These are phyloP conservation scores for Cladorrhinum sp. DNA, from an alignment of 2,329 filamentous ascomycete species.

Conservation along the genomic window DNA sequence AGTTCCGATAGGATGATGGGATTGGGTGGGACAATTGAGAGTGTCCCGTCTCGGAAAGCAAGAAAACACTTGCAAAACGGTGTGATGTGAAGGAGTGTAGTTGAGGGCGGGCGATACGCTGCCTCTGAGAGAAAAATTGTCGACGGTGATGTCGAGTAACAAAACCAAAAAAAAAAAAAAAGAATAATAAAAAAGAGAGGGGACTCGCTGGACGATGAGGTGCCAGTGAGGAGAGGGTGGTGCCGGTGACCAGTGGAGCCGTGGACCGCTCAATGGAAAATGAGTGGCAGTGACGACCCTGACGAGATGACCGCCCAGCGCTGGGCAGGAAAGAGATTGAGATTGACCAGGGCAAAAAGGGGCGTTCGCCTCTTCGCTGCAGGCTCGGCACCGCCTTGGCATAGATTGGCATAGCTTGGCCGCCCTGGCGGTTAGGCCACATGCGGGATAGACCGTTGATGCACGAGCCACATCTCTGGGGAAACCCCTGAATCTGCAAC, in stretches of 20 bases:
- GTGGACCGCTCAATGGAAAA: slow-evolving; percentile 7
- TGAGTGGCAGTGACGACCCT: not conserved
- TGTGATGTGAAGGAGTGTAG: not conserved
- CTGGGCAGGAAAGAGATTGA: not conserved
- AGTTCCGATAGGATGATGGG: not conserved
- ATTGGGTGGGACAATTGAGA: slow-evolving; percentile 8
- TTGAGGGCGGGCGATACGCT: slow-evolving; percentile 5
- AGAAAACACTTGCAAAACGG: not conserved
- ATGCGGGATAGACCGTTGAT: slow-evolving; percentile 19
- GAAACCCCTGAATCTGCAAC: slow-evolving; percentile 17
- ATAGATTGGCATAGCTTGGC: not conserved
- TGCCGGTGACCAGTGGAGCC: not conserved
- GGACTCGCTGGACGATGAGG: not conserved
- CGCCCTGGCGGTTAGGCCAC: slow-evolving; percentile 6
- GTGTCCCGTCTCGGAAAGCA: slow-evolving; percentile 10
- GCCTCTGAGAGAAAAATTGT: slow-evolving; percentile 5
- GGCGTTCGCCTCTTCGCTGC: slow-evolving; percentile 5
- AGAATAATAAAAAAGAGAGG: too few species aligned
- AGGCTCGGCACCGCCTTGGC: slow-evolving; percentile 14
- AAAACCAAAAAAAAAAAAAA: slow-evolving; percentile 1
- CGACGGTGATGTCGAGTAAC: slow-evolving; percentile 2
- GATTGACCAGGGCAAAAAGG: slow-evolving; percentile 21
- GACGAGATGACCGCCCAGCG: slow-evolving; percentile 1
- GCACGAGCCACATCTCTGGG: slow-evolving; percentile 22
- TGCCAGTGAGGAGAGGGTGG: not conserved